Evolutionary conservation across 2,329 filamentous ascomycete genomes (phyloP), one percentile per base, ranked within the genome.

Genomic region (Fusarium xylarioides): DNA sequence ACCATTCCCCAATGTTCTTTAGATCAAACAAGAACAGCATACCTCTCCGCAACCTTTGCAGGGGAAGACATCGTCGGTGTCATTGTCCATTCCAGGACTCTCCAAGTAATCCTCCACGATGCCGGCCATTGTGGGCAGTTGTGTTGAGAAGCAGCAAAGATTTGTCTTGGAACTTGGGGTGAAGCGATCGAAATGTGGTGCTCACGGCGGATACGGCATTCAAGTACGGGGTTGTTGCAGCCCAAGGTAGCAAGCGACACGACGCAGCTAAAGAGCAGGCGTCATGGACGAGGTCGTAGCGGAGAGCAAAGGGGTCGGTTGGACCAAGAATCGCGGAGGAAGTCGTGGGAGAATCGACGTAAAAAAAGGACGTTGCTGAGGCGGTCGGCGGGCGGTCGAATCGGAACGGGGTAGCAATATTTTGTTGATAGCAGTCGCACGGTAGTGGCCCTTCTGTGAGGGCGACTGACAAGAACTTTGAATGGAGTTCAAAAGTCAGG

Each of bases 21-120:
- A 37, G 46, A 21, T 23, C 21, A 58, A 66, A 37, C 35, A 50
- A 50, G 49, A 64, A 49, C 46, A 67, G 23, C 87, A 78, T 87
- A 97, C 94, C 88, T 97, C 93, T 85, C 94, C 94, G 83, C 95
- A 97, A 67, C 94, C 94, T 86, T 97, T 97, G 86, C 95, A 97
- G 70, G 93, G 93, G 80, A 93, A 97, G 74, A 92, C 87, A 81
- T 97, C 95, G 77, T 97, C 94, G 73, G 88, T 88, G 70, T 97
- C 94, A 72, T 89, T 88, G 68, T 97, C 94, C 86, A 93, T 87
- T 19, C 66, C 66, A 59, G 90, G 88, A 78, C 83, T 87, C 69
- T 92, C 90, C 73, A 90, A 82, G 76, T 90, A 91, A 64, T 90
- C 89, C 74, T 90, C 89, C 79, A 91, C 87, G 47, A 83, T 78